phyloP scores from a whole-genome alignment of 306 rosid species.

The Trichosanthes cucumerina region DNA sequence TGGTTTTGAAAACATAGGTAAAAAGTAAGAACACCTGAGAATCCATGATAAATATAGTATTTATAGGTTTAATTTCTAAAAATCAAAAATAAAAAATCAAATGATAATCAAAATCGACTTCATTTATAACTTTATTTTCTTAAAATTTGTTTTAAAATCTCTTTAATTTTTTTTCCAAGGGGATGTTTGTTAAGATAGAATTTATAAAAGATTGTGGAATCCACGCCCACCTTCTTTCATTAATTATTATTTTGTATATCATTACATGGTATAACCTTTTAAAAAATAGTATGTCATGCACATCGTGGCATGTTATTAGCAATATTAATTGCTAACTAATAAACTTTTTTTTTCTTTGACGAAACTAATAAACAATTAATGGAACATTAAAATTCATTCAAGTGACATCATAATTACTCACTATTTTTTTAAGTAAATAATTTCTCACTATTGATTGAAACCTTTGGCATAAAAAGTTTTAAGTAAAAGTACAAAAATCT shows the following conservation, averaged over 20 bases:
- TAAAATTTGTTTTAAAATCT: no score
- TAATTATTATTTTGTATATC: background rate
- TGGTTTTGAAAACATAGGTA: no score
- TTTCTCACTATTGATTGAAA: background rate
- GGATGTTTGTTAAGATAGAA: background rate
- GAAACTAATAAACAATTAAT: background rate
- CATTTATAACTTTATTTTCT: no score
- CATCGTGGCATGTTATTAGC: slow-evolving; percentile 1
- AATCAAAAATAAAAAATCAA: no score
- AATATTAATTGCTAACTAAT: background rate
- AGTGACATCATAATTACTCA: background rate
- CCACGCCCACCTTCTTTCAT: background rate
- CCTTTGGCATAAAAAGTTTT: background rate
- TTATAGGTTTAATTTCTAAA: no score
- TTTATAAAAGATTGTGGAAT: background rate
- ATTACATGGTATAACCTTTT: background rate
- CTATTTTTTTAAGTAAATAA: no score
- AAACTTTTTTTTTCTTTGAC: no score
- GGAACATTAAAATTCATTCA: background rate
- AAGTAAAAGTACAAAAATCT: background rate
- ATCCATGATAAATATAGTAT: no score
- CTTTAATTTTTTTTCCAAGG: background rate
- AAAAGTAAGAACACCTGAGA: no score
- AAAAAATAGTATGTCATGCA: background rate
- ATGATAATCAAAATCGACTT: no score